These are phyloP conservation scores for Penicillium bialowiezense DNA, from an alignment of 495 filamentous ascomycete species.

Conservation along the genomic window DNA sequence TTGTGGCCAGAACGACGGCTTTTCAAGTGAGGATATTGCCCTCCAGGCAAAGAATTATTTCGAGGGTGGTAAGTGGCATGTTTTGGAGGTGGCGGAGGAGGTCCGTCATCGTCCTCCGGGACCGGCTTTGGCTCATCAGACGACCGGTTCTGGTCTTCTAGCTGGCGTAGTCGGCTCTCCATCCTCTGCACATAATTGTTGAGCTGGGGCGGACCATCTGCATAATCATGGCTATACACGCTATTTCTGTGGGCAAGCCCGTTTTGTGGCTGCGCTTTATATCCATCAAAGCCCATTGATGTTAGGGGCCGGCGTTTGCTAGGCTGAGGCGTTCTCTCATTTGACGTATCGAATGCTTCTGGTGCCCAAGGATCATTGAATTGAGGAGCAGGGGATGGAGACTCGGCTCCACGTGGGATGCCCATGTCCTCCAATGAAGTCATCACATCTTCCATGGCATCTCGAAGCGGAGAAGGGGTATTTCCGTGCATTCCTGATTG, in stretches of 20 bases:
- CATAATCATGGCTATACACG: slow-evolving; percentile 41
- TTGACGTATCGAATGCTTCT: slow-evolving; percentile 72
- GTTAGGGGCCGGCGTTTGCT: slow-evolving; percentile 59
- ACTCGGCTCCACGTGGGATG: slow-evolving; percentile 49
- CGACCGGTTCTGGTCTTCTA: slow-evolving; percentile 60
- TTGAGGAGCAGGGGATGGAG: slow-evolving; percentile 48
- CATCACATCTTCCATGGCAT: slow-evolving; percentile 98
- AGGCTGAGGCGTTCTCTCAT: slow-evolving; percentile 31
- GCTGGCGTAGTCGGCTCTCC: slow-evolving; percentile 73
- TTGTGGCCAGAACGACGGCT: slow-evolving; percentile 84
- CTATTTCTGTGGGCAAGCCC: slow-evolving; percentile 31
- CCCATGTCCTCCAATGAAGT: slow-evolving; percentile 90
- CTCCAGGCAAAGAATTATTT: slow-evolving; percentile 43
- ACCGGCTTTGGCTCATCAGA: slow-evolving; percentile 33
- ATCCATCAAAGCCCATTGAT: slow-evolving; percentile 63
- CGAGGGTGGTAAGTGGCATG: slow-evolving; percentile 48
- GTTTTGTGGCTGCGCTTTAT: slow-evolving; percentile 45
- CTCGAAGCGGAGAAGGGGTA: slow-evolving; percentile 86
- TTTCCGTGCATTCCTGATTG: slow-evolving; percentile 62
- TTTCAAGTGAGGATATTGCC: slow-evolving; percentile 39
- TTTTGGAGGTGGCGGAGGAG: slow-evolving; percentile 61
- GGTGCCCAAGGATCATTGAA: slow-evolving; percentile 85
- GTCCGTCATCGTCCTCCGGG: slow-evolving; percentile 48
- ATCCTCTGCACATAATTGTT: slow-evolving; percentile 86
- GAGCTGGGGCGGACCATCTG: slow-evolving; percentile 64